phyloP scores from a whole-genome alignment of 495 filamentous ascomycete genomes.

The Aspergillus asperescens region DNA sequence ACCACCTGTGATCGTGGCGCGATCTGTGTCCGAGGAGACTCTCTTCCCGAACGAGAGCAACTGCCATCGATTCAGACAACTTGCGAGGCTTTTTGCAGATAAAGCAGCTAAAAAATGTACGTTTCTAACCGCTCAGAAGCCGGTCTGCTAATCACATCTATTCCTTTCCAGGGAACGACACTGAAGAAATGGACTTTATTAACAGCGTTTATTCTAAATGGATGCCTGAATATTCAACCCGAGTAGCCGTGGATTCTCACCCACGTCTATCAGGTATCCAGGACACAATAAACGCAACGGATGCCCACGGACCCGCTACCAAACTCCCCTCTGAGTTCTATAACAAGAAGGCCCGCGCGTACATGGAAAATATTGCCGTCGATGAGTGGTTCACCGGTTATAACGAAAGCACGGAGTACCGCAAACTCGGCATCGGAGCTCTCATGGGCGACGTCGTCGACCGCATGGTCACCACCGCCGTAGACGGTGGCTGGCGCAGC shows the following conservation, averaged over 20 bases:
- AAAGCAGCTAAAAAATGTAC: constrained; percentile 69
- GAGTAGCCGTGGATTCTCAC: constrained; percentile 75
- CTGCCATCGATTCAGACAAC: constrained; percentile 77
- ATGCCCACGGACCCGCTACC: constrained; percentile 77
- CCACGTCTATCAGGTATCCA: constrained; percentile 84
- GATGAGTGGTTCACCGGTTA: constrained; percentile 96
- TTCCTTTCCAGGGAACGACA: constrained; percentile 55
- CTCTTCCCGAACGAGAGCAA: constrained; percentile 85
- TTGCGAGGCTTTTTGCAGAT: constrained; percentile 75
- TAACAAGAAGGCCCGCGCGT: constrained; percentile 60
- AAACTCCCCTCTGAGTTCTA: constrained; percentile 83
- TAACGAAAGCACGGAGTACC: constrained; percentile 75
- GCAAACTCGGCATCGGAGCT: constrained; percentile 76
- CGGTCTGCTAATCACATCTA: neutral
- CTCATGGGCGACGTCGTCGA: constrained; percentile 79
- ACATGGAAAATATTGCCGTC: constrained; percentile 72
- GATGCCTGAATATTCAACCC: constrained; percentile 65
- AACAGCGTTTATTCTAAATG: constrained; percentile 69
- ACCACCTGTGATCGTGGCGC: constrained; percentile 66
- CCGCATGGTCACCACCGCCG: constrained; percentile 70
- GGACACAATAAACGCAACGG: constrained; percentile 86
- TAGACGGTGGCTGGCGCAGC: constrained; percentile 53
- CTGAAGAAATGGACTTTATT: constrained; percentile 81
- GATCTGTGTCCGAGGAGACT: constrained; percentile 75
- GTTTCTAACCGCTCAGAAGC: constrained; percentile 3